Evolutionary conservation across 2,329 filamentous ascomycete genomes (phyloP).

Genomic region (Trichoderma sp.): DNA sequence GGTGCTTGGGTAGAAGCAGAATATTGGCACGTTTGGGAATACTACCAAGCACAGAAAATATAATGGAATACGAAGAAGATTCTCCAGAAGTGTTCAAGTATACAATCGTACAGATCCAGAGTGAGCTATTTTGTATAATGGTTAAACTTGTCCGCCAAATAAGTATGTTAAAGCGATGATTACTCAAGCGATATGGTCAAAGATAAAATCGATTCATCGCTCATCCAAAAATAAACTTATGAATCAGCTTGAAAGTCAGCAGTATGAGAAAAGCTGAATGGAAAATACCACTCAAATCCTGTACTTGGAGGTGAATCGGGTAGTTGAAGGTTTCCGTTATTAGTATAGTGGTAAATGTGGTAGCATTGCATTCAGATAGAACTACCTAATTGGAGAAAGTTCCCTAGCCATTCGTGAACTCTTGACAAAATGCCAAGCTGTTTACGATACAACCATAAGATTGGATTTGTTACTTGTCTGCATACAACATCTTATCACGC

Average conservation of each 20-base stretch:
- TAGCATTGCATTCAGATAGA: neutral
- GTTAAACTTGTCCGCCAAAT: neutral
- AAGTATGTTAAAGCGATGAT: neutral
- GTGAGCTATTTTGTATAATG: neutral
- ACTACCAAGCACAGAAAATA: neutral
- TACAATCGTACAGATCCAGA: neutral
- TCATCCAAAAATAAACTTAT: neutral
- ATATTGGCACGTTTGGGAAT: neutral
- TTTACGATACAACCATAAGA: neutral
- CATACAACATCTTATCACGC: neutral
- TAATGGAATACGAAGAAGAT: neutral
- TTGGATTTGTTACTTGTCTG: neutral
- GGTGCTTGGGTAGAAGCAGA: neutral
- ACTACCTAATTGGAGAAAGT: neutral
- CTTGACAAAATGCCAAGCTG: neutral
- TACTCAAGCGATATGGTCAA: neutral
- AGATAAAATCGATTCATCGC: neutral
- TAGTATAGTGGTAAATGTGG: neutral
- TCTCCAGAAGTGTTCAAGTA: neutral
- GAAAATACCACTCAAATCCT: neutral
- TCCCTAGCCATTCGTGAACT: neutral
- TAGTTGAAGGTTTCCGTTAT: neutral
- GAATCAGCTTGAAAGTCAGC: neutral
- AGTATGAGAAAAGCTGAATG: neutral
- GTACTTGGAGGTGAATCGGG: neutral